Evolutionary conservation across 371 early-diverging fungal species (phyloP).

Genomic region (Lichtheimia corymbifera): DNA sequence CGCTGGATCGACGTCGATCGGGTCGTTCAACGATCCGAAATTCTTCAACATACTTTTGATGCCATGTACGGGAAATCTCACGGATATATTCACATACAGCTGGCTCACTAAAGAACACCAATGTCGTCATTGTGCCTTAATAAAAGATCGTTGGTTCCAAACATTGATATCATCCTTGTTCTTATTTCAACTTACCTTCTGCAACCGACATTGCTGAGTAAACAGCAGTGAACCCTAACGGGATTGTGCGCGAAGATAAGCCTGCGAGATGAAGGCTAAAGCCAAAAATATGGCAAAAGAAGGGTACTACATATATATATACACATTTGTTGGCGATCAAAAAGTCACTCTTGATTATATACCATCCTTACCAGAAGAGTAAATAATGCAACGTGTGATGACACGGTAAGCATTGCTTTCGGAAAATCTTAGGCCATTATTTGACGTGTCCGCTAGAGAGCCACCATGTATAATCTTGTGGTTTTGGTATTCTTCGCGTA

Average conservation of each 20-base stretch:
- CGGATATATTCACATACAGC: conserved; percentile 6
- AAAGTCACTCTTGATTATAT: background rate
- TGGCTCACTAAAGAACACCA: conserved; percentile 38
- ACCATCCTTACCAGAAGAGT: conserved; percentile 24
- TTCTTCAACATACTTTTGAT: conserved; percentile 10
- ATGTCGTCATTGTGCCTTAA: conserved; percentile 24
- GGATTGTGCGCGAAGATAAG: background rate
- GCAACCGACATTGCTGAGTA: conserved; percentile 8
- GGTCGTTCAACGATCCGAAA: conserved; percentile 4
- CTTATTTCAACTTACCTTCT: conserved; percentile 8
- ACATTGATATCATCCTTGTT: background rate
- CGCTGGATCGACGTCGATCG: background rate
- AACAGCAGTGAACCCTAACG: conserved; percentile 3
- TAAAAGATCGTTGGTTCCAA: background rate
- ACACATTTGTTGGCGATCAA: background rate
- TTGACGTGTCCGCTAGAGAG: background rate
- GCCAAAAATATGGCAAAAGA: conserved; percentile 26
- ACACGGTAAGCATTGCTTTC: conserved; percentile 11
- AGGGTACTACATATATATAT: conserved; percentile 17
- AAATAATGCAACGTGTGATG: conserved; percentile 26
- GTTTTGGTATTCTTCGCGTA: conserved; percentile 10
- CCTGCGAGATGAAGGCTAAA: conserved; percentile 6
- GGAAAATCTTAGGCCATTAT: background rate
- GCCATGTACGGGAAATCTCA: background rate
- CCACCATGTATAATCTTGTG: background rate